Percentiles rank a stretch among this genome's conserved stretches.
These are phyloP conservation scores for Amanita rubescens DNA, from an alignment of 768 basidiomycete species.

Conservation along the genomic window DNA sequence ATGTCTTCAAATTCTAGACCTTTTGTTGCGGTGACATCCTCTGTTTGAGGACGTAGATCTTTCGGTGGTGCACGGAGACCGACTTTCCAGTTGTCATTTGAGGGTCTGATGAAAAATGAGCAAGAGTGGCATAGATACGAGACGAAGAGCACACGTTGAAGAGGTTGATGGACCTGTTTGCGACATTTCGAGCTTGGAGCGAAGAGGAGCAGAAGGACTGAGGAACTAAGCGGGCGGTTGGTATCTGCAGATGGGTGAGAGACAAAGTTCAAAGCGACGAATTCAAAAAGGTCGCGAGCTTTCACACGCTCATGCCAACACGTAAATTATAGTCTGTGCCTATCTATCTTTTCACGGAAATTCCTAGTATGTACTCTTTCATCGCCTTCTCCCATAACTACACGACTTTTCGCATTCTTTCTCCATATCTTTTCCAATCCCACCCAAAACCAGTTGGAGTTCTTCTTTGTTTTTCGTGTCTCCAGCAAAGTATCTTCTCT, in stretches of 20 bases:
- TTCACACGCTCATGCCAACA: constrained; percentile 9
- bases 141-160: constrained; percentile 20
- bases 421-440: constrained; percentile 23
- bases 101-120: constrained; percentile 18
- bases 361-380: constrained; percentile 52
- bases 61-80: constrained; percentile 81
- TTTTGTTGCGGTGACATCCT: constrained; percentile 92
- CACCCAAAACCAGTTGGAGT: constrained; percentile 25
- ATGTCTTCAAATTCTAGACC: constrained; percentile 96
- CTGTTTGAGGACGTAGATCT: constrained; percentile 91
- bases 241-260: not conserved
- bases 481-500: not conserved
- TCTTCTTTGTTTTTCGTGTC: constrained; percentile 8
- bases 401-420: constrained; percentile 48
- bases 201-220: not conserved
- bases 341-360: constrained; percentile 46
- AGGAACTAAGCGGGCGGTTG: not conserved
- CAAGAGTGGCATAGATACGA: not conserved
- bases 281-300: not conserved
- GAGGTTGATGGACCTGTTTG: constrained; percentile 25
- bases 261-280: constrained; percentile 4
- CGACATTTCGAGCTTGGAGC: constrained; percentile 16
- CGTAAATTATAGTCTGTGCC: not conserved
- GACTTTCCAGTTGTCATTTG: constrained; percentile 57
- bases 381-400: constrained; percentile 53